Evolutionary conservation across 257 asterid species (phyloP).

Genomic region (Nicotiana knightiana): DNA sequence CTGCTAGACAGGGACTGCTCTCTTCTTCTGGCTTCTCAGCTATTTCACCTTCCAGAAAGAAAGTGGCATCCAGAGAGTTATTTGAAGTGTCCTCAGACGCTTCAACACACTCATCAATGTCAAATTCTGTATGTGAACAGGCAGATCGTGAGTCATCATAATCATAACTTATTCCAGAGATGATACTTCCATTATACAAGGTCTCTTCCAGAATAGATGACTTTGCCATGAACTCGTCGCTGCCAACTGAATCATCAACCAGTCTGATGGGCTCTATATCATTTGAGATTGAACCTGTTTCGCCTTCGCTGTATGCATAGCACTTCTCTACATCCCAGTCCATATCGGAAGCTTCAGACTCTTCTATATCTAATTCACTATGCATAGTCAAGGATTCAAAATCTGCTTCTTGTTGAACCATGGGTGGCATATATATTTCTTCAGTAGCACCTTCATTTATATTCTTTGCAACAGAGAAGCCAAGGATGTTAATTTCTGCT

Average conservation of each 20-base stretch:
- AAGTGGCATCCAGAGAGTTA: not conserved
- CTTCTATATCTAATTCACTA: conserved; percentile 11
- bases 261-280: not conserved
- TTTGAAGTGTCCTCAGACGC: not conserved
- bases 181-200: conserved; percentile 27
- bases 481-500: not conserved
- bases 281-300: not conserved
- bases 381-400: conserved; percentile 6
- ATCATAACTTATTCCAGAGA: conserved; percentile 22
- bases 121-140: conserved; percentile 12
- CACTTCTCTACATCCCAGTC: conserved; percentile 42
- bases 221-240: not conserved
- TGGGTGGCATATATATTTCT: not conserved
- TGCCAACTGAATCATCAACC: conserved; percentile 9
- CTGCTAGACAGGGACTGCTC: conserved; percentile 10
- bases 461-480: conserved; percentile 8
- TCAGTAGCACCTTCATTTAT: not conserved
- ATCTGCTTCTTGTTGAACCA: not conserved
- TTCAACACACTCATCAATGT: conserved; percentile 14
- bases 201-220: conserved; percentile 20
- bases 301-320: conserved; percentile 6
- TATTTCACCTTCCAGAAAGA: not conserved
- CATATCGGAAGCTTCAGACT: conserved; percentile 41
- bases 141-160: not conserved
- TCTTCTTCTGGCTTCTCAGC: not conserved